Evolutionary conservation across 108 stramenopile genomes (phyloP).

Genomic region (Nitzschia palea): DNA sequence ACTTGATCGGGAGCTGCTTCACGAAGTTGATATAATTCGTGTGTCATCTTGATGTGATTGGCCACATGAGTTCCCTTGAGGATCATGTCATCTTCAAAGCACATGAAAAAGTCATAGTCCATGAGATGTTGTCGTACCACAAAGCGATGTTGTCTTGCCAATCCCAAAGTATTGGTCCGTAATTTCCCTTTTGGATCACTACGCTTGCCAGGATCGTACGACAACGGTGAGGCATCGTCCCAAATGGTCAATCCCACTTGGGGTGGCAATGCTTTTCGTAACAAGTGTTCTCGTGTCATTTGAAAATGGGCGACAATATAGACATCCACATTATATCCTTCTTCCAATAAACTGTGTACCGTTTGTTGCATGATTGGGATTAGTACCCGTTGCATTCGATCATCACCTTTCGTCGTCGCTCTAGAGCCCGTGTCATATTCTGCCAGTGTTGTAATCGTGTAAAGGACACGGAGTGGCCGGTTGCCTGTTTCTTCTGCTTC

Average conservation of each 20-base stretch:
- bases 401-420: slow-evolving; percentile 57
- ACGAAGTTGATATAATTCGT: slow-evolving; percentile 49
- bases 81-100: slow-evolving; percentile 88
- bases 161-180: slow-evolving; percentile 36
- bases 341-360: slow-evolving; percentile 56
- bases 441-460: slow-evolving; percentile 73
- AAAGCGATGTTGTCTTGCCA: slow-evolving; percentile 83
- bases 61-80: slow-evolving; percentile 66
- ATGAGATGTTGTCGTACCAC: slow-evolving; percentile 74
- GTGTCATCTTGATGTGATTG: slow-evolving; percentile 63
- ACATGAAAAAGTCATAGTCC: slow-evolving; percentile 74
- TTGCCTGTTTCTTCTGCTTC: too few relatives aligned
- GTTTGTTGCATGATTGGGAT: slow-evolving; percentile 73
- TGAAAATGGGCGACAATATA: slow-evolving; percentile 56
- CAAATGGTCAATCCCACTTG: slow-evolving; percentile 61
- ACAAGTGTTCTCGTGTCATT: slow-evolving; percentile 47
- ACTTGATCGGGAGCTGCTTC: slow-evolving; percentile 47
- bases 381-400: slow-evolving; percentile 65
- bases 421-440: slow-evolving; percentile 78
- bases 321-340: slow-evolving; percentile 73
- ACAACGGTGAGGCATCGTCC: slow-evolving; percentile 74
- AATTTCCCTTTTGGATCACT: slow-evolving; percentile 23
- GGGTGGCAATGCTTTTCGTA: slow-evolving; percentile 50
- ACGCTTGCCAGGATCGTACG: slow-evolving; percentile 39
- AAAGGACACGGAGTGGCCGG: slow-evolving; percentile 42